Percentiles rank a stretch among this genome's conserved stretches.
Evolutionary conservation across 768 basidiomycete species (phyloP).

Genomic region (Boletus vinaceobasis): DNA sequence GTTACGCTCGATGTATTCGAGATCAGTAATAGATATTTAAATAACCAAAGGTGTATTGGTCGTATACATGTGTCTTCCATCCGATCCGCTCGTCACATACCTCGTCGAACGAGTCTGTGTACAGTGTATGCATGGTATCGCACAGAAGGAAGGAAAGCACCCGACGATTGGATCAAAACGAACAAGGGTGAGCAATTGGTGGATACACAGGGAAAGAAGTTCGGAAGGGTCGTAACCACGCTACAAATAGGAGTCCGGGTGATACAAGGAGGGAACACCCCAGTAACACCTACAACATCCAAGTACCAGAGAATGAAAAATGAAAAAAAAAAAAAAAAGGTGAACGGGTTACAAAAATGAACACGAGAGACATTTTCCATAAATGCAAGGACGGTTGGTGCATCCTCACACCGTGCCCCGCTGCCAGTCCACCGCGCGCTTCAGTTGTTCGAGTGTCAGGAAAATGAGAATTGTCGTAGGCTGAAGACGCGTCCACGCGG

Average conservation of each 20-base stretch:
- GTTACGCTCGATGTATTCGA: no score
- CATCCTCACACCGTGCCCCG: conserved; percentile 30
- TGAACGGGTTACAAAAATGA: not conserved
- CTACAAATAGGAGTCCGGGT: no score
- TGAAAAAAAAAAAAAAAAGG: not conserved
- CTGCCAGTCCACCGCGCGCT: conserved; percentile 64
- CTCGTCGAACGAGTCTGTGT: not conserved
- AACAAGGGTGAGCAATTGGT: not conserved
- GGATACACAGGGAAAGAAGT: not conserved
- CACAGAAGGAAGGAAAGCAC: not conserved
- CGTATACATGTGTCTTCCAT: not conserved
- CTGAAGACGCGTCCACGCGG: conserved; percentile 81
- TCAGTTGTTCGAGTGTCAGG: conserved; percentile 78
- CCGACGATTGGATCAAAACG: not conserved
- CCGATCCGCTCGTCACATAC: not conserved
- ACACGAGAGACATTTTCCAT: not conserved
- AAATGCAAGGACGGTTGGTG: not conserved
- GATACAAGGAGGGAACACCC: no score
- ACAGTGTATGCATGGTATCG: conserved; percentile 5
- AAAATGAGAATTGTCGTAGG: conserved; percentile 89
- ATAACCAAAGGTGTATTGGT: not conserved
- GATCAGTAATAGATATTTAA: no score
- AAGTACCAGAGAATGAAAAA: no score
- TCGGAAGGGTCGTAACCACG: not conserved
- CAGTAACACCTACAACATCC: no score